phyloP scores from a whole-genome alignment of 805 yeast species.

The Wickerhamiella sorbophila region DNA sequence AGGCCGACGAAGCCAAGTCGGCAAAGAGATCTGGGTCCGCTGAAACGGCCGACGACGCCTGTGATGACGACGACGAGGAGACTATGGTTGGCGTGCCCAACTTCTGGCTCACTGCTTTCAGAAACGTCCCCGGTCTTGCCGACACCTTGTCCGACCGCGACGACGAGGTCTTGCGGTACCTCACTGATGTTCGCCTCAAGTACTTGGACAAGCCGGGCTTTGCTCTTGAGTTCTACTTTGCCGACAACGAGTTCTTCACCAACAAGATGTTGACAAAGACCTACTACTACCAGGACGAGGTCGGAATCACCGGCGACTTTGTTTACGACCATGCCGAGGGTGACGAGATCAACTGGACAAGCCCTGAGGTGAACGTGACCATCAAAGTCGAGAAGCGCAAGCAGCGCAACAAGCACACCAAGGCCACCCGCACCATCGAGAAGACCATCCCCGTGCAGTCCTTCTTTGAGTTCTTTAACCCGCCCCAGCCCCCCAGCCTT shows the following conservation, averaged over 20 bases:
- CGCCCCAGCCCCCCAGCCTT: constrained; percentile 66
- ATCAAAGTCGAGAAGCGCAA: constrained; percentile 82
- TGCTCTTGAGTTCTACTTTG: constrained; percentile 69
- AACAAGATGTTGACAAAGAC: constrained; percentile 66
- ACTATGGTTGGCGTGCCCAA: constrained; percentile 66
- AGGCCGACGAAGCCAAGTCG: constrained; percentile 20
- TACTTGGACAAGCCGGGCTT: constrained; percentile 78
- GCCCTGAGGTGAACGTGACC: constrained; percentile 71
- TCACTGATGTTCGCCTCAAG: constrained; percentile 60
- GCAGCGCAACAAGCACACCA: constrained; percentile 91
- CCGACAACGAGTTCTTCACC: constrained; percentile 59
- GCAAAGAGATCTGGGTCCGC: constrained; percentile 28
- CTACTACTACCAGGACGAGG: constrained; percentile 84
- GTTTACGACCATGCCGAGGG: constrained; percentile 97
- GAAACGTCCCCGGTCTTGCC: constrained; percentile 64
- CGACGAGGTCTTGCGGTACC: constrained; percentile 57
- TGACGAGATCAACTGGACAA: constrained; percentile 66
- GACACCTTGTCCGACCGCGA: constrained; percentile 85
- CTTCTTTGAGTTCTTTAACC: constrained; percentile 89
- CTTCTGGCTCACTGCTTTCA: constrained; percentile 93
- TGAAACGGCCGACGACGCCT: constrained; percentile 33
- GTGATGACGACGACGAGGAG: constrained; percentile 26
- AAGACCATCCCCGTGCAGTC: constrained; percentile 89
- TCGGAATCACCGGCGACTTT: constrained; percentile 90
- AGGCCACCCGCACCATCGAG: constrained; percentile 91